These are phyloP conservation scores for Paraurostyla sp. DNA, from an alignment of 73 alveolate species.

Conservation along the genomic window DNA sequence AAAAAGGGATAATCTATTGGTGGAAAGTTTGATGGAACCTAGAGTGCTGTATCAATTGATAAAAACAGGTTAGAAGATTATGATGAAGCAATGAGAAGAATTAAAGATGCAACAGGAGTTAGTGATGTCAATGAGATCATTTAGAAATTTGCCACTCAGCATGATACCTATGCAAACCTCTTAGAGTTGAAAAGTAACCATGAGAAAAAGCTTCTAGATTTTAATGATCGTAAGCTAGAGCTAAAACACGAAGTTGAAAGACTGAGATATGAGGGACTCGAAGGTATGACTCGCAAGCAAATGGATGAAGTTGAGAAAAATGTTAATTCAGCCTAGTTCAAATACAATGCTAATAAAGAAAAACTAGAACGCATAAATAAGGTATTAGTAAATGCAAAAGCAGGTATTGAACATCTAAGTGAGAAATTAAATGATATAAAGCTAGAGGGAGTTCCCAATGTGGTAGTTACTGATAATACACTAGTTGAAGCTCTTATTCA, in stretches of 20 bases:
- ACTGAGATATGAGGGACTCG: conserved; percentile 92
- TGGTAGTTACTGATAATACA: conserved; percentile 82
- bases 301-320: conserved; percentile 93
- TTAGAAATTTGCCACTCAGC: conserved; percentile 97
- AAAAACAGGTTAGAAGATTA: conserved; percentile 72
- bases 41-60: not conserved
- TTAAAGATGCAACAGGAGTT: conserved; percentile 97
- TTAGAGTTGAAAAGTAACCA: conserved; percentile 87
- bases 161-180: conserved; percentile 91
- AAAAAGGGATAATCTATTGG: not conserved
- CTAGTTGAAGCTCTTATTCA: conserved; percentile 85
- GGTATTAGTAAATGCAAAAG: conserved; percentile 81
- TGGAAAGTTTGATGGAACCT: not conserved
- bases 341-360: conserved; percentile 84
- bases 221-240: conserved; percentile 85
- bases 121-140: conserved; percentile 99
- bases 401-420: conserved; percentile 92
- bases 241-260: conserved; percentile 84
- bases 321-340: conserved; percentile 76
- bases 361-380: conserved; percentile 84
- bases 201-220: conserved; percentile 83
- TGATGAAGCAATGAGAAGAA: conserved; percentile 86
- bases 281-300: conserved; percentile 91
- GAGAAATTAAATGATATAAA: conserved; percentile 80
- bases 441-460: conserved; percentile 85